Evolutionary conservation across 2,329 filamentous ascomycete genomes (phyloP).

Genomic region (Lasiodiplodia sp.): DNA sequence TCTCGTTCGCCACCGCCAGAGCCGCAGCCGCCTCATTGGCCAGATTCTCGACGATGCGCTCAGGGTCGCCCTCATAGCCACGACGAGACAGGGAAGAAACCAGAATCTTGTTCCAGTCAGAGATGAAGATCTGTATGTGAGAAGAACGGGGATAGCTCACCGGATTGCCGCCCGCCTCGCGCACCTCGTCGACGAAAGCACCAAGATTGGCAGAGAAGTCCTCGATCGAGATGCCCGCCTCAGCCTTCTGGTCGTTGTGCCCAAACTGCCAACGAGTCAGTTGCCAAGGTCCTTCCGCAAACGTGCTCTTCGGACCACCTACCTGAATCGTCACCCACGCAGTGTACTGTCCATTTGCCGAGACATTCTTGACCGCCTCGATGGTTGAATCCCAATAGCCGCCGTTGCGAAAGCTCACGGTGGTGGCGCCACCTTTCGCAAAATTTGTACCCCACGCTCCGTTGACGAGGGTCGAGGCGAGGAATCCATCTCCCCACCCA

Average conservation of each 20-base stretch:
- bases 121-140: not conserved
- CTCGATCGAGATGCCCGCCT: constrained; percentile 54
- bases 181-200: constrained; percentile 47
- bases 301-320: not conserved
- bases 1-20: constrained; percentile 7
- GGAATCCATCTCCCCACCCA: constrained; percentile 66
- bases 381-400: constrained; percentile 63
- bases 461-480: constrained; percentile 55
- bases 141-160: constrained; percentile 1
- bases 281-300: not conserved
- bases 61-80: not conserved
- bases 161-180: constrained; percentile 43
- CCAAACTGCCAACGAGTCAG: constrained; percentile 58
- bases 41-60: constrained; percentile 16
- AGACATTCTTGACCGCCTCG: constrained; percentile 49
- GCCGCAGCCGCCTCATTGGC: constrained; percentile 13
- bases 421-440: constrained; percentile 59
- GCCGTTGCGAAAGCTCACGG: constrained; percentile 60
- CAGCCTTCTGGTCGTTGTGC: constrained; percentile 67
- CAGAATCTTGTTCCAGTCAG: constrained; percentile 8
- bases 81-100: constrained; percentile 21
- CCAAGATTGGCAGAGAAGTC: constrained; percentile 62
- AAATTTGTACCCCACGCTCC: constrained; percentile 62
- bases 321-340: constrained; percentile 63
- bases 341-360: constrained; percentile 43